A percentile compares a stretch with the other conserved stretches of the same genome.
Conservation (phyloP, 2,329 filamentous ascomycete genomes). For the Calonectria ilicicola region DNA sequence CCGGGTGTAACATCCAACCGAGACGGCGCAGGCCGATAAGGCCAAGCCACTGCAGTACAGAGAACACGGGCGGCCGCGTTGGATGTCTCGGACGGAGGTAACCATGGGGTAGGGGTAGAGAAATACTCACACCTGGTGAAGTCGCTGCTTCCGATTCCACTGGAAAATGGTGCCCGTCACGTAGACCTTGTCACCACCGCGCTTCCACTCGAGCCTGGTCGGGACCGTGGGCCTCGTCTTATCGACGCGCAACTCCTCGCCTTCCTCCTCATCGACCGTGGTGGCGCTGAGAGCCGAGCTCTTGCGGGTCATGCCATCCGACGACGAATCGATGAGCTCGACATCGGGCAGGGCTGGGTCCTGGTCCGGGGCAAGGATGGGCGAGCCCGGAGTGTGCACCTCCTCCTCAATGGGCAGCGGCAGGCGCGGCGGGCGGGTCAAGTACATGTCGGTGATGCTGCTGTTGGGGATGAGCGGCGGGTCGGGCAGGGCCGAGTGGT, state of each 20-base stretch:
- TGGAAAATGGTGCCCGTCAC: slow-evolving; percentile 97
- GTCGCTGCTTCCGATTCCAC: slow-evolving; percentile 93
- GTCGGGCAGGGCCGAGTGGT: slow-evolving; percentile 54
- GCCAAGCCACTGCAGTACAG: slow-evolving; percentile 41
- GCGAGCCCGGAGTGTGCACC: slow-evolving; percentile 88
- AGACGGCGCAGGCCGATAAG: slow-evolving; percentile 29
- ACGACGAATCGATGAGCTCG: slow-evolving; percentile 63
- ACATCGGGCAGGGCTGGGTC: slow-evolving; percentile 64
- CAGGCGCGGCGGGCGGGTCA: slow-evolving; percentile 83
- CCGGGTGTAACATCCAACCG: slow-evolving; percentile 33
- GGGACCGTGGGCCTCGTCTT: slow-evolving; percentile 84
- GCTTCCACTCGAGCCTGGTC: slow-evolving; percentile 87
- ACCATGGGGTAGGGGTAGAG: neutral
- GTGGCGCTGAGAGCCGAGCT: slow-evolving; percentile 71
- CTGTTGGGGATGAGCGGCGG: slow-evolving; percentile 61
- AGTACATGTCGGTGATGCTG: slow-evolving; percentile 74
- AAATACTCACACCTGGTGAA: slow-evolving; percentile 83
- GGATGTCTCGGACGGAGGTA: slow-evolving; percentile 36
- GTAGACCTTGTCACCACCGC: slow-evolving; percentile 88
- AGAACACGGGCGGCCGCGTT: slow-evolving; percentile 34
- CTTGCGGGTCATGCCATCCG: slow-evolving; percentile 64
- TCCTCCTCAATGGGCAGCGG: slow-evolving; percentile 96
- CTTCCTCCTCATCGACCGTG: slow-evolving; percentile 80
- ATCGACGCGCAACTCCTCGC: slow-evolving; percentile 81
- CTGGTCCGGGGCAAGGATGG: slow-evolving; percentile 82